Evolutionary conservation across 1,284 basidiomycete species (phyloP).

Genomic region (Serendipita sp.): DNA sequence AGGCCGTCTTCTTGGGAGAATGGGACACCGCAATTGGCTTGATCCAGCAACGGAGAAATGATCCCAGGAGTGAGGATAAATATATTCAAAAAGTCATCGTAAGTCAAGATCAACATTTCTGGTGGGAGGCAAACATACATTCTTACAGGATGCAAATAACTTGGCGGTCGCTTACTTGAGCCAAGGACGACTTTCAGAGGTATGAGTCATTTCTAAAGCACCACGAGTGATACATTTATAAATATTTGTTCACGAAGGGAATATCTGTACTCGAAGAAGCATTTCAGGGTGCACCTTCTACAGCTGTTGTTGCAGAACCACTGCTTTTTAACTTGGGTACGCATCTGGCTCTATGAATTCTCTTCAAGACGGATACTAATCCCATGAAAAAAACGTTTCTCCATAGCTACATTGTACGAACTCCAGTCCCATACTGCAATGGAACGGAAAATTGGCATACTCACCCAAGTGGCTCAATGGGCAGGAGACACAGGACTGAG

Average conservation of each 20-base stretch:
- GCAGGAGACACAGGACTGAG: constrained; percentile 58
- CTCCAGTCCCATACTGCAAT: constrained; percentile 51
- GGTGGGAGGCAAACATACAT: not conserved
- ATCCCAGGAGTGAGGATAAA: constrained; percentile 23
- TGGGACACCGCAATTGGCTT: constrained; percentile 40
- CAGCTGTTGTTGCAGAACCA: constrained; percentile 57
- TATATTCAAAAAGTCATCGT: constrained; percentile 39
- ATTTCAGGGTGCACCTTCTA: constrained; percentile 46
- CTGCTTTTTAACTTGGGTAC: constrained; percentile 69
- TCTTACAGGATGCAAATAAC: constrained; percentile 56
- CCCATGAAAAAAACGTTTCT: not conserved
- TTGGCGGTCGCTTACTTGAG: constrained; percentile 53
- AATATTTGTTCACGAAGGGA: constrained; percentile 28
- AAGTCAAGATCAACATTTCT: constrained; percentile 15
- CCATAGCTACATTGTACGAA: constrained; percentile 62
- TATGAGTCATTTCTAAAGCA: constrained; percentile 17
- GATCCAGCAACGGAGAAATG: constrained; percentile 33
- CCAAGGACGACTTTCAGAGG: constrained; percentile 57
- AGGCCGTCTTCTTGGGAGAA: constrained; percentile 50
- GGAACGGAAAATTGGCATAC: constrained; percentile 56
- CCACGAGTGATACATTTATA: not conserved
- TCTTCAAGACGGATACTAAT: constrained; percentile 7
- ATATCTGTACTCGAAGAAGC: constrained; percentile 52
- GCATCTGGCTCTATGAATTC: constrained; percentile 16
- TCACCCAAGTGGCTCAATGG: constrained; percentile 65